Base-by-base conservation (phyloP, 1,284 basidiomycete species). In the Agaricales sp. region DNA sequence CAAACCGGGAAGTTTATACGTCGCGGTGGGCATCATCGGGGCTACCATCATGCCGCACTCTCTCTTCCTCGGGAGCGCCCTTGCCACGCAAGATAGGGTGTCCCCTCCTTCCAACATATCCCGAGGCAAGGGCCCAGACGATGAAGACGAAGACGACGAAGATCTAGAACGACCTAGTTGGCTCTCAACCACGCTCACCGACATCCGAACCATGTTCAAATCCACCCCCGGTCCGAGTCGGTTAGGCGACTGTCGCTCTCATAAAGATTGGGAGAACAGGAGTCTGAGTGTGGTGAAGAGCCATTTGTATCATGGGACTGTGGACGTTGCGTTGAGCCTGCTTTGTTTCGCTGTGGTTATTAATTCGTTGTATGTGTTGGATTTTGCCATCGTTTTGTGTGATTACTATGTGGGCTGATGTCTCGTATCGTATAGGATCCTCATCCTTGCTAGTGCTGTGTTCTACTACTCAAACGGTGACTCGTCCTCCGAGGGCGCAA, bases 11-110 rank as follows among this genome's bases (percentile, higher is more conserved):
- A 4, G 67, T 97, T 1, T 98, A 96, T 62, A 82, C 84, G 4
- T 86, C 89, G 86, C 87, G 21, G 85, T 91, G 43, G 89, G 90
- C 49, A 84, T 91, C 51, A 62, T 90, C 11, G 88, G 89, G 18
- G 87, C 88, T 1, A 92, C 88, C 0, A 80, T 90, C 41, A 92
- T 83, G 93, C 93, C 94, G 0, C 94, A 97, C 62, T 85, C 87
- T 43, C 73, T 97, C 19, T 94, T 92, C 68, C 73, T 97, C 4
- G 93, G 92, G 8, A 92, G 88, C 2, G 80, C 86, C 30, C 75
- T 95, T 16, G 85, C 89, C 2, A 89, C 87, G 0, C 82, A 92
- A 59, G 83, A 92, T 54, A 71, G 92, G 47, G 60, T 81, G 21
- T 63, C 68, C 21, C 54, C 59, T 6, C 46, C 54, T n/a, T n/a